phyloP scores from a whole-genome alignment of 768 basidiomycete genomes.

The Mycena alexandri region DNA sequence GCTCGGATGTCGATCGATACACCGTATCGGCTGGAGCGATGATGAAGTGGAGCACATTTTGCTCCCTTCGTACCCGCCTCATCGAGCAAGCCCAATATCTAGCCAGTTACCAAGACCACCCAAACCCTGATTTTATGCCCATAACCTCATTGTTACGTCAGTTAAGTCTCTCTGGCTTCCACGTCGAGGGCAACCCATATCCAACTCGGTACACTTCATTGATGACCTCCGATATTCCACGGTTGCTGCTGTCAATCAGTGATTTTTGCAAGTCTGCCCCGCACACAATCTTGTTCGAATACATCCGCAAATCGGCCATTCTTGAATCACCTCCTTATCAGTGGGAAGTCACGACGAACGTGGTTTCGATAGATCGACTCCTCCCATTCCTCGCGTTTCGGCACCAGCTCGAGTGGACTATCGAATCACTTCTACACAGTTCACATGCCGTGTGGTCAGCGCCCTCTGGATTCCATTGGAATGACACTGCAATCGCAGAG shows the following conservation, averaged over 20 bases:
- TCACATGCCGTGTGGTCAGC: not conserved
- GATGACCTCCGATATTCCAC: not conserved
- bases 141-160: no score
- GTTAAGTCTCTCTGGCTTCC: no score
- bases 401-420: no score
- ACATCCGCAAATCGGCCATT: not conserved
- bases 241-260: not conserved
- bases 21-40: not conserved
- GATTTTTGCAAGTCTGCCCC: not conserved
- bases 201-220: no score
- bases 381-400: not conserved
- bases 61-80: not conserved
- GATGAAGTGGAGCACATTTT: constrained; percentile 4
- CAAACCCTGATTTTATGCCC: no score
- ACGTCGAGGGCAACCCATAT: no score
- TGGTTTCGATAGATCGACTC: not conserved
- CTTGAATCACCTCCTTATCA: not conserved
- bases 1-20: not conserved
- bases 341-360: not conserved
- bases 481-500: not conserved
- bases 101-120: no score
- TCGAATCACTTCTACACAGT: not conserved
- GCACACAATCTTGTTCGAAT: not conserved
- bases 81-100: no score
- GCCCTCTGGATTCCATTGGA: not conserved